Base-by-base conservation (phyloP, 352 stramenopile genomes). In the Phytopythium montanum region DNA sequence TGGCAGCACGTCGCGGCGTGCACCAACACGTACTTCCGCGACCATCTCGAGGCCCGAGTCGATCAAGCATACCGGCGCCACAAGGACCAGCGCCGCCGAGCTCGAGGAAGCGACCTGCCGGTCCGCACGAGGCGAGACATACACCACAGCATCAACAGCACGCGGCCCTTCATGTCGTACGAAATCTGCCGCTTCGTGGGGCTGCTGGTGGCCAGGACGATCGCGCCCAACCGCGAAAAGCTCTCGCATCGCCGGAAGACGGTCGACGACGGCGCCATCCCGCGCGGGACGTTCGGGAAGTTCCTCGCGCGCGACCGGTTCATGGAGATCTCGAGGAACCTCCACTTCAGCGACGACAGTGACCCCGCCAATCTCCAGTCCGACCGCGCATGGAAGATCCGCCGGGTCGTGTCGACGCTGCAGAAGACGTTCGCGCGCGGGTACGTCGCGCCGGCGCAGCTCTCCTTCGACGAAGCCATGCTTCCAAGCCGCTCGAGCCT, bases 381-480 rank as follows among this genome's bases (percentile, higher is more conserved):
- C 1, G 56, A 68, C 21, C 23, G 52, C 1, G 57, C 56, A 0
- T 72, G 53, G 60, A 68, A 68, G 31, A 65, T 72, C 10, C 61
- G 56, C 12, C 60, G 58, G 31, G 53, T 72, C 0, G 56, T 68
- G 0, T 56, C 65, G 2, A 48, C 60, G n/a, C 31, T 67, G 3
- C 60, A 70, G n/a, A 34, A 46, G 2, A 70, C 60, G 2, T 68
- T 72, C 49, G 16, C 2, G 2, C 25, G 56, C 1, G 55, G 59
- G 19, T 70, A 62, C 45, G 28, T 62, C 5, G 31, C 58, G 9
- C 64, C 59, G 13, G 45, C 50, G 0, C 41, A 59, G 3, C 36
- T 66, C 6, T 31, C 59, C 16, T 70, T 70, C 46, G 64, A 70
- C 39, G 60, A 70, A 39, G 59, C 39, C 12, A 46, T 70, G 2